phyloP scores from a whole-genome alignment of 371 early-diverging fungal genomes.

The Lichtheimia corymbifera region DNA sequence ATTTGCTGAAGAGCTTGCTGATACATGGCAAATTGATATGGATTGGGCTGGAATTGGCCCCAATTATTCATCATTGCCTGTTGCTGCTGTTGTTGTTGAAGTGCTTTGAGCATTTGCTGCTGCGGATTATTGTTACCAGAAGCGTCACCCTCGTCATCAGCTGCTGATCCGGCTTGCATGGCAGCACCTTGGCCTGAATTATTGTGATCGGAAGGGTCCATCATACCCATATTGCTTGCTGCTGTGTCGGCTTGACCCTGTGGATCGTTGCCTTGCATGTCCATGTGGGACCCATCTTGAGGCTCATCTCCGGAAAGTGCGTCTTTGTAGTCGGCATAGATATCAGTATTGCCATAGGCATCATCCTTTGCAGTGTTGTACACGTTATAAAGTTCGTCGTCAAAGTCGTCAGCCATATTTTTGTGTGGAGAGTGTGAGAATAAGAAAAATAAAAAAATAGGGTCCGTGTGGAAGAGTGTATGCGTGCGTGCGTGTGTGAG shows the following conservation, averaged over 20 bases:
- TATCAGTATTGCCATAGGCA: slow-evolving; percentile 22
- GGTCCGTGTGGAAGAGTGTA: not conserved
- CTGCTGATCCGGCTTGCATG: slow-evolving; percentile 3
- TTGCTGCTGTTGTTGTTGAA: slow-evolving; percentile 6
- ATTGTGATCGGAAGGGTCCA: not conserved
- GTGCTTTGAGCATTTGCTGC: slow-evolving; percentile 10
- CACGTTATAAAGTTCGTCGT: slow-evolving; percentile 47
- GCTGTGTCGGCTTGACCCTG: not conserved
- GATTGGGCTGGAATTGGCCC: slow-evolving; percentile 19
- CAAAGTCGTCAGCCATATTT: slow-evolving; percentile 28
- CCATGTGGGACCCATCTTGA: slow-evolving; percentile 1
- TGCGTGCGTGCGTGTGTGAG: too few relatives aligned
- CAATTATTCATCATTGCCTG: slow-evolving; percentile 23
- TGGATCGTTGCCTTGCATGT: not conserved
- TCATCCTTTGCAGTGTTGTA: slow-evolving; percentile 35
- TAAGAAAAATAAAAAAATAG: not conserved
- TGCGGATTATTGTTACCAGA: slow-evolving; percentile 4
- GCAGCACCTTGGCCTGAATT: not conserved
- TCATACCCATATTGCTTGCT: not conserved
- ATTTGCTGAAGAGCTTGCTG: slow-evolving; percentile 36
- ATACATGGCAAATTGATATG: slow-evolving; percentile 33
- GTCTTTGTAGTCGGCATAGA: slow-evolving; percentile 32
- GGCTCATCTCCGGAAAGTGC: slow-evolving; percentile 9
- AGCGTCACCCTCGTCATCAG: slow-evolving; percentile 1
- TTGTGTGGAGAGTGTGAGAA: not conserved